Base-by-base conservation (phyloP, 2,329 filamentous ascomycete genomes). In the Kalaharituber pfeilii region DNA sequence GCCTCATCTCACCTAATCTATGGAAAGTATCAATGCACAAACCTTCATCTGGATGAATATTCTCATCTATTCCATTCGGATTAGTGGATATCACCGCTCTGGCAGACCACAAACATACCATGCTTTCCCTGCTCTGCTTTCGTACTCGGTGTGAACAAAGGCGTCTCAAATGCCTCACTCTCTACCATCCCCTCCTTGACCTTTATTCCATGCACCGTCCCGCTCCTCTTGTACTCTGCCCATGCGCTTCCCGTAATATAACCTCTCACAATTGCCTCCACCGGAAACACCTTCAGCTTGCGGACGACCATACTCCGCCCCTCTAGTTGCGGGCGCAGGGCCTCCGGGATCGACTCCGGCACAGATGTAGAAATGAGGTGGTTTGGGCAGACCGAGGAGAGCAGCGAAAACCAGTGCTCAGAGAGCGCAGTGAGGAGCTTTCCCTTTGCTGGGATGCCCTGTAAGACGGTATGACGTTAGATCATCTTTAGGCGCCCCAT, bases 181-280 rank as follows among this genome's bases (percentile, higher is more conserved):
- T 84, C 82, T 65, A 74, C 69, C 59, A 94, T 70, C 1, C 84
- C 86, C 2, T 72, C 68, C 1, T 82, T 77, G 60, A 86, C 73
- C 15, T 74, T 65, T 61, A 88, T 81, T 22, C 86, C 85, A 69
- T 94, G 85, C 15, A 94, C 82, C 1, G 86, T 93, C 52, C 84
- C 83, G 20, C 70, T 73, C 60, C 76, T 74, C 66, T 78, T 71
- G 71, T 91, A 85, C 71, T 94, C 86, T 36, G 74, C 74, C 82
- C 85, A 94, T 0, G 84, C 86, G 47, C 80, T 84, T 44, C 87
- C 87, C 5, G 87, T 87, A 66, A 94, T 80, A 71, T 94, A 94
- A 61, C 87, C 87, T 55, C 86, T 80, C n/a, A 93, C 84, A 58
- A 89, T 89, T 44, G 80, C 83, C 69, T 89, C 84, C 59, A 93